Evolutionary conservation across 129 eudicot species (phyloP).

Genomic region (Dittrichia graveolens): DNA sequence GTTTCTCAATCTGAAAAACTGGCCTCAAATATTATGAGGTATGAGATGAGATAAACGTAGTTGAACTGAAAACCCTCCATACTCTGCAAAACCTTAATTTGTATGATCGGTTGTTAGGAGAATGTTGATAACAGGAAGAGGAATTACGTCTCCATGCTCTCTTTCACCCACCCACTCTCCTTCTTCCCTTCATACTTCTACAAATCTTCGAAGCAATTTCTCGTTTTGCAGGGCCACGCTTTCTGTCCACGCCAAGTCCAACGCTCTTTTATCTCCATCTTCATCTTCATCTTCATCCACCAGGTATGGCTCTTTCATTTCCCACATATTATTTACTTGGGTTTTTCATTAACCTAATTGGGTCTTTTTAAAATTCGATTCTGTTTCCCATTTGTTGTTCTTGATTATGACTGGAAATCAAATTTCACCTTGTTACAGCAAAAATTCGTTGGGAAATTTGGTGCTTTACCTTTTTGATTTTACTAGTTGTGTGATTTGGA

Average conservation of each 20-base stretch:
- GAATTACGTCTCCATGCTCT: slow-evolving; percentile 34
- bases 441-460: background rate
- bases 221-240: slow-evolving; percentile 45
- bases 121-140: slow-evolving; percentile 47
- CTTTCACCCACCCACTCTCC: slow-evolving; percentile 29
- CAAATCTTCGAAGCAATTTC: slow-evolving; percentile 19
- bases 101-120: slow-evolving; percentile 18
- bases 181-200: slow-evolving; percentile 16
- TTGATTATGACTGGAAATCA: slow-evolving; percentile 6
- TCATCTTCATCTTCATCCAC: slow-evolving; percentile 31
- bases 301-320: slow-evolving; percentile 11
- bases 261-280: slow-evolving; percentile 26
- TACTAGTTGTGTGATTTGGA: background rate
- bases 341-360: background rate
- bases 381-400: slow-evolving; percentile 19
- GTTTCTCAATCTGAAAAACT: too few relatives aligned
- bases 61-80: too few relatives aligned
- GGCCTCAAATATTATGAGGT: too few relatives aligned
- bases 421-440: slow-evolving; percentile 5
- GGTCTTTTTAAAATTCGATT: background rate
- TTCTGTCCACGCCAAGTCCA: slow-evolving; percentile 34
- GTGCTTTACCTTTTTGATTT: slow-evolving; percentile 6
- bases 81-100: too few relatives aligned
- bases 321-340: too few relatives aligned
- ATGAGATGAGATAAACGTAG: too few relatives aligned